Conservation (phyloP, 2,329 filamentous ascomycete genomes). For the Aspergillus brasiliensis region DNA sequence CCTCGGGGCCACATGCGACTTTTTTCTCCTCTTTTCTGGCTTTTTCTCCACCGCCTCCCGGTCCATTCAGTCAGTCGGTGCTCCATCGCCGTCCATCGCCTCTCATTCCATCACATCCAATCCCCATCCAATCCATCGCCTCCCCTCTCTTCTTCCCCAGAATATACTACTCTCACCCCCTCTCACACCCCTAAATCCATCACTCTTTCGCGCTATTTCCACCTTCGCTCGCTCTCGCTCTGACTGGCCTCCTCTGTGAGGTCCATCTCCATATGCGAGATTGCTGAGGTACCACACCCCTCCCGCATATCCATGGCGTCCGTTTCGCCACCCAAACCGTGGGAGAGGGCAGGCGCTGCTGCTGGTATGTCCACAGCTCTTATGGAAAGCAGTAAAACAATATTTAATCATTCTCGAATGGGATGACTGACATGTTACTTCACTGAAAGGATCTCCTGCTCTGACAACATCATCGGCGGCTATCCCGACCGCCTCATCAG, state of each 20-base stretch:
- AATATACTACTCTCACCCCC: background rate
- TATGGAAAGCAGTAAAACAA: too few species aligned
- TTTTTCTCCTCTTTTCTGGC: constrained; percentile 13
- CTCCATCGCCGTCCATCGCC: constrained; percentile 5
- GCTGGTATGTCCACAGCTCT: constrained; percentile 50
- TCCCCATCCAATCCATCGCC: constrained; percentile 3
- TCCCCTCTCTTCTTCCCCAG: constrained; percentile 8
- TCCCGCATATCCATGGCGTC: constrained; percentile 53
- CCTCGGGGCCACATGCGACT: constrained; percentile 20
- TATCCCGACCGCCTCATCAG: constrained; percentile 32
- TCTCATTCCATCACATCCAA: constrained; percentile 9
- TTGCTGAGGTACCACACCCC: constrained; percentile 24
- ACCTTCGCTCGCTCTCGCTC: constrained; percentile 1
- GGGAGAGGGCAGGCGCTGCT: constrained; percentile 75
- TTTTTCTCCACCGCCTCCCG: constrained; percentile 20
- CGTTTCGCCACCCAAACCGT: constrained; percentile 90
- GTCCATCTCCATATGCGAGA: constrained; percentile 35
- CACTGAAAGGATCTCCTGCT: constrained; percentile 24
- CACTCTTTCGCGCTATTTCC: background rate
- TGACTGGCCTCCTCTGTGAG: constrained; percentile 9
- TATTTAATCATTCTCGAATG: background rate
- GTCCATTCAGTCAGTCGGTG: constrained; percentile 13
- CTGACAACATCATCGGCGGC: constrained; percentile 26
- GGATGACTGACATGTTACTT: constrained; percentile 4
- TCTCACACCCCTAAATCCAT: constrained; percentile 13